phyloP scores from a whole-genome alignment of 352 stramenopile genomes.

The Phytophthora capsici region DNA sequence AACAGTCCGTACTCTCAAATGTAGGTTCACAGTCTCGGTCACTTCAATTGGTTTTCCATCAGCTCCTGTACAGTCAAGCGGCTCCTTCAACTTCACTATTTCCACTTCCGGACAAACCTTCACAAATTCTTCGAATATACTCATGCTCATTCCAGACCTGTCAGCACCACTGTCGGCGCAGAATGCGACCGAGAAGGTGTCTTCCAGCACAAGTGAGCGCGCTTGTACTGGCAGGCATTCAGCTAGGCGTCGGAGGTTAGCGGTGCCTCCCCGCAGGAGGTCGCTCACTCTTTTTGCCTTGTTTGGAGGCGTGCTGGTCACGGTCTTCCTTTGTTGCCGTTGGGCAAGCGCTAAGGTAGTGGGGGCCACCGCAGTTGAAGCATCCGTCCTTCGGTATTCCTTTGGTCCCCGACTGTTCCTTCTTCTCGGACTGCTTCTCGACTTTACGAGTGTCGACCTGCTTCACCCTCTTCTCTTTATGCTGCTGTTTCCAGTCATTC shows the following conservation, averaged over 20 bases:
- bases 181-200: neutral
- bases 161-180: neutral
- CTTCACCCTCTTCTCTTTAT: neutral
- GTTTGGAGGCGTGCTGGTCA: neutral
- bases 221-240: neutral
- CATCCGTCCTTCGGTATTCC: neutral
- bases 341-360: neutral
- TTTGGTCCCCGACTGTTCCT: neutral
- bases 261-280: neutral
- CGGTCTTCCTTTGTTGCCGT: neutral
- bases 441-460: no score
- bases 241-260: no score
- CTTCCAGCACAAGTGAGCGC: neutral
- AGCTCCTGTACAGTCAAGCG: neutral
- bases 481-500: neutral
- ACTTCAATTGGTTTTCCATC: neutral
- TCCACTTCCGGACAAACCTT: no score
- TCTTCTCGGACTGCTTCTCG: neutral
- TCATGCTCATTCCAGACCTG: no score
- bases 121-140: no score
- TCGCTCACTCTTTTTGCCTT: neutral
- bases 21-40: neutral
- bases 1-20: neutral
- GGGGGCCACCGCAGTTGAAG: neutral
- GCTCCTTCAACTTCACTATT: neutral